phyloP scores from a whole-genome alignment of 371 early-diverging fungal genomes.

The Haplosporangium sp. region DNA sequence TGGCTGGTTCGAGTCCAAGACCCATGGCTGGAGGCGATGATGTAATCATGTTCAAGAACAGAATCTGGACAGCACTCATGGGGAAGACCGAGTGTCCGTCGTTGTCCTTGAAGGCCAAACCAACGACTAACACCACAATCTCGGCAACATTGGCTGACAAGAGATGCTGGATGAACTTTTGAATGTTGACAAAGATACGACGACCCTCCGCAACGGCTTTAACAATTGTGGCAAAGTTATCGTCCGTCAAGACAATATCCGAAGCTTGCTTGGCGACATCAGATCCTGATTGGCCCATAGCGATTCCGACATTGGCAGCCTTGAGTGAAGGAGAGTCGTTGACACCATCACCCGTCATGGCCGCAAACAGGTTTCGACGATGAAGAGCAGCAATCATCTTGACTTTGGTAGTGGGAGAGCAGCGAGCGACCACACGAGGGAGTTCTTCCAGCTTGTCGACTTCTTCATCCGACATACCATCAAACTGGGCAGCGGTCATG shows the following conservation, averaged over 20 bases:
- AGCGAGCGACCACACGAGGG: slow-evolving; percentile 94
- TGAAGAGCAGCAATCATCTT: slow-evolving; percentile 96
- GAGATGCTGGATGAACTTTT: slow-evolving; percentile 92
- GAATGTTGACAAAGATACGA: slow-evolving; percentile 92
- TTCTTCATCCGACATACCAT: slow-evolving; percentile 81
- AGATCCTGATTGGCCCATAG: slow-evolving; percentile 90
- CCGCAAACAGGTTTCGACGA: slow-evolving; percentile 71
- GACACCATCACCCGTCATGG: slow-evolving; percentile 92
- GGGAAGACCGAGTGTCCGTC: slow-evolving; percentile 76
- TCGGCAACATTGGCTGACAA: slow-evolving; percentile 78
- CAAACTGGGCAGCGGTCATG: slow-evolving; percentile 89
- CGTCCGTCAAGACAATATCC: slow-evolving; percentile 89
- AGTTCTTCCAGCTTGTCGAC: slow-evolving; percentile 82
- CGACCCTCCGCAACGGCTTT: slow-evolving; percentile 87
- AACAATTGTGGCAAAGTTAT: slow-evolving; percentile 90
- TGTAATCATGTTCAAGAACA: slow-evolving; percentile 90
- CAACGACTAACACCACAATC: slow-evolving; percentile 74
- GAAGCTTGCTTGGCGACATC: slow-evolving; percentile 94
- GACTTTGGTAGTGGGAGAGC: slow-evolving; percentile 95
- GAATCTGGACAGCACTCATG: slow-evolving; percentile 84
- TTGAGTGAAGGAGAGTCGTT: slow-evolving; percentile 94
- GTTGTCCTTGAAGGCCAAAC: slow-evolving; percentile 73
- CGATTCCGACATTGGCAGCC: slow-evolving; percentile 91
- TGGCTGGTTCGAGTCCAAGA: slow-evolving; percentile 87
- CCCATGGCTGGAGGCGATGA: slow-evolving; percentile 88